phyloP scores from a whole-genome alignment of 768 basidiomycete species.

The Hortiboletus flavorubellus region DNA sequence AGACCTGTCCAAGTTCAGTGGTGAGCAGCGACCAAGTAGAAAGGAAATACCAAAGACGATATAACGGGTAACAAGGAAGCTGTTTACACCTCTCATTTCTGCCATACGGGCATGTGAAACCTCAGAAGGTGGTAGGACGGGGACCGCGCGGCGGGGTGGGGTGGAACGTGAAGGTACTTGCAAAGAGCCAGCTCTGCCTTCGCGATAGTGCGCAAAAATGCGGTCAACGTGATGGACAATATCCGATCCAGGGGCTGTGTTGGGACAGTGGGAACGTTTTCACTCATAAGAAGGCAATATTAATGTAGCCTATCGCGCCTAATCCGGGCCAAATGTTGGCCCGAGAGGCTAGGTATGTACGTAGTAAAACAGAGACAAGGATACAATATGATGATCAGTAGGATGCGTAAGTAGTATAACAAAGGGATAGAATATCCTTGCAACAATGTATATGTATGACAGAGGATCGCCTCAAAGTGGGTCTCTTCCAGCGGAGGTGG shows the following conservation, averaged over 20 bases:
- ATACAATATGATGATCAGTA: conserved; percentile 24
- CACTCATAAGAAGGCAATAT: background rate
- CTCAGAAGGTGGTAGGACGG: conserved; percentile 11
- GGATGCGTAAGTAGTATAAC: conserved; percentile 20
- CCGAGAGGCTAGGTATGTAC: conserved; percentile 16
- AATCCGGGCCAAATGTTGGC: background rate
- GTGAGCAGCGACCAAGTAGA: background rate
- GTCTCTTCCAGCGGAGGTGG: conserved; percentile 4
- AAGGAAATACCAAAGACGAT: conserved; percentile 50
- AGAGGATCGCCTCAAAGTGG: conserved; percentile 6
- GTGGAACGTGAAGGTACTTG: conserved; percentile 4
- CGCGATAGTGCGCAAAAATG: conserved; percentile 2
- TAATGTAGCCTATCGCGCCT: background rate
- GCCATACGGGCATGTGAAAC: conserved; percentile 30
- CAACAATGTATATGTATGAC: conserved; percentile 21
- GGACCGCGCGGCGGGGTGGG: conserved; percentile 34
- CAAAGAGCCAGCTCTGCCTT: conserved; percentile 31
- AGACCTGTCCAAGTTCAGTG: conserved; percentile 38
- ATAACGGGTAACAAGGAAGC: conserved; percentile 53
- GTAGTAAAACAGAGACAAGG: conserved; percentile 3
- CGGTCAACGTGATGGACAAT: conserved; percentile 9
- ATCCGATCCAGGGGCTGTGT: conserved; percentile 16
- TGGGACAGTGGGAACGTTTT: conserved; percentile 10
- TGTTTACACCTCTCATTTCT: conserved; percentile 38
- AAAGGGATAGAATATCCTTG: conserved; percentile 5